phyloP scores from a whole-genome alignment of 2,329 filamentous ascomycete species.

The Lecanicillium sp. region DNA sequence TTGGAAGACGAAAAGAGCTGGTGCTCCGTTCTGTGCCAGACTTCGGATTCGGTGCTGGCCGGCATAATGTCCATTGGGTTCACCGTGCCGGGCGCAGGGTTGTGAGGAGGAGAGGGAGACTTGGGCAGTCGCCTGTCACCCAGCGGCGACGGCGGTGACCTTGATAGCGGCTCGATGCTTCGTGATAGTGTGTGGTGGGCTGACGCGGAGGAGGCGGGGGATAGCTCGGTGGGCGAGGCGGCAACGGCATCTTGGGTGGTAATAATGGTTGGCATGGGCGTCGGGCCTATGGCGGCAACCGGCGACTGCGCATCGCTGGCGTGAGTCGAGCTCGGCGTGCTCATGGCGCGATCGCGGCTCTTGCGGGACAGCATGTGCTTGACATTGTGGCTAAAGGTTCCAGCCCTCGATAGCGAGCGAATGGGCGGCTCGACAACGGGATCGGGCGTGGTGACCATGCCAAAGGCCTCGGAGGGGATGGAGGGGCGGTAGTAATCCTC shows the following conservation, averaged over 20 bases:
- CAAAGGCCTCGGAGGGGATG: conserved; percentile 32
- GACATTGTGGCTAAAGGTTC: conserved; percentile 27
- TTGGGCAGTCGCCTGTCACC: background rate
- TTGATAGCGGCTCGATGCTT: conserved; percentile 1
- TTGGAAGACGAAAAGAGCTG: conserved; percentile 22
- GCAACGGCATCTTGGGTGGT: conserved; percentile 12
- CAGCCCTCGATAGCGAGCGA: conserved; percentile 22
- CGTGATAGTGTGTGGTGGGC: conserved; percentile 2
- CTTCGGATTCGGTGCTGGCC: conserved; percentile 27
- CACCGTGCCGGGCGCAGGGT: conserved; percentile 38
- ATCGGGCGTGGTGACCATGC: conserved; percentile 25
- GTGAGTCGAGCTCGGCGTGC: conserved; percentile 12
- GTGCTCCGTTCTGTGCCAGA: conserved; percentile 29
- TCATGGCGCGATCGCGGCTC: conserved; percentile 21
- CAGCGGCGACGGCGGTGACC: conserved; percentile 6
- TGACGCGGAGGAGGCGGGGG: conserved; percentile 8
- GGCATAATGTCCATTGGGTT: conserved; percentile 49
- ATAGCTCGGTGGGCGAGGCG: conserved; percentile 24
- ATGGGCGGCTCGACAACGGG: conserved; percentile 11
- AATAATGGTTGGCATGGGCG: conserved; percentile 9
- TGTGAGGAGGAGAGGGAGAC: conserved; percentile 21
- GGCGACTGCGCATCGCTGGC: conserved; percentile 3
- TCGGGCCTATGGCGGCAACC: background rate
- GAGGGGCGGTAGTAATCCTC: conserved; percentile 34
- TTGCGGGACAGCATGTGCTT: conserved; percentile 27